Evolutionary conservation across 78 protist species (phyloP), one percentile per base, ranked within the genome.

Genomic region (Speleostelium caveatum): DNA sequence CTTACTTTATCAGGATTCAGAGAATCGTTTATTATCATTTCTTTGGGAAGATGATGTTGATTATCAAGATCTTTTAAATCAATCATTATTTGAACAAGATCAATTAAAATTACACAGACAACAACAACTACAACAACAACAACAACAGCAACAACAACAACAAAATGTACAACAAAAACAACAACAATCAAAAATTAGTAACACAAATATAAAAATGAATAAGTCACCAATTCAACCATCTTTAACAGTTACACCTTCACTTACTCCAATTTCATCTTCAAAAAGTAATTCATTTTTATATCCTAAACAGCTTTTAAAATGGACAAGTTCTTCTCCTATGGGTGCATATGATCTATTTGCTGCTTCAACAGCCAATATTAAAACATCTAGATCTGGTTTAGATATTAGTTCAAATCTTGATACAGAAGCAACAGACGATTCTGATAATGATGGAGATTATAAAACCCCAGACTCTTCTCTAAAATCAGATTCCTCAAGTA

Each of bases 381-480:
- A 22, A 39, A 67, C 39, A 21, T 83, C 91, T 16, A 83, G 58
- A 14, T 83, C 91, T 26, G 42, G 45, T 60, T 62, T 83, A n/a
- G 91, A 83, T 30, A 58, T 69, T 38, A 56, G 79, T 41, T 16
- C 51, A 16, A 24, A 67, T 67, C 26, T 41, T 3, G 24, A 67
- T 67, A 19, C 61, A 30, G 63, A 32, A 8, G 26, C 61, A 1
- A 51, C 36, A 10, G 67, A 67, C 4, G 90, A 68, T 17, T 49
- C 63, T 2, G 72, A 83, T 1, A 56, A 83, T 28, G 79, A 56
- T 69, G n/a, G n/a, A n/a, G 80, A 69, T 16, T 83, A 28, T 8
- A 36, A 60, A 39, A 83, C 91, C 19, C 91, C 91, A 7, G 91
- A 83, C 26, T 59, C 91, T 19, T 83, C 91, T 38, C 16, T 83